These are phyloP conservation scores for Apiotrichum gracile DNA, from an alignment of 1,284 basidiomycete genomes.

Conservation along the genomic window DNA sequence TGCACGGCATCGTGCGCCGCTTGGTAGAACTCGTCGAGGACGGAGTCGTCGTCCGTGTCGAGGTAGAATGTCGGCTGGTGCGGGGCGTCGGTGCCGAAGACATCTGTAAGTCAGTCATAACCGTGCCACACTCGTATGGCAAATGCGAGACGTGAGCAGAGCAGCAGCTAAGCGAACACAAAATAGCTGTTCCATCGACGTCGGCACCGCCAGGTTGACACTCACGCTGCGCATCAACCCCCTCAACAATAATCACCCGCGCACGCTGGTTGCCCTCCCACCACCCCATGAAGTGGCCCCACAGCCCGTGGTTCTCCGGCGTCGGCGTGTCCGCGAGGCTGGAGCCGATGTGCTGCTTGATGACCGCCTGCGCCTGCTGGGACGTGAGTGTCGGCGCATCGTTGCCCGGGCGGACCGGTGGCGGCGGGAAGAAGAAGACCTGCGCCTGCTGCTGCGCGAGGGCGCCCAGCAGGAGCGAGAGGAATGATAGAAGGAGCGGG, in stretches of 20 bases:
- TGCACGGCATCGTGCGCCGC: slow-evolving; percentile 8
- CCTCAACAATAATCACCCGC: slow-evolving; percentile 41
- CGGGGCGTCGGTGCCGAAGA: background rate
- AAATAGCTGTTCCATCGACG: background rate
- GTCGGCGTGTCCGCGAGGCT: slow-evolving; percentile 32
- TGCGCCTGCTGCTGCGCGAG: slow-evolving; percentile 15
- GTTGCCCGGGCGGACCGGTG: slow-evolving; percentile 15
- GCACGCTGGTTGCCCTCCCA: slow-evolving; percentile 24
- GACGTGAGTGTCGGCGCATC: slow-evolving; percentile 32
- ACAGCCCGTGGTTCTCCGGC: slow-evolving; percentile 36
- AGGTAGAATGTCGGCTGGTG: slow-evolving; percentile 10
- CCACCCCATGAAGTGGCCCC: slow-evolving; percentile 36
- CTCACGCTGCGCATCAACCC: slow-evolving; percentile 36
- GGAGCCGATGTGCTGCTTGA: slow-evolving; percentile 44
- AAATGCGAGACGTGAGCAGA: no score
- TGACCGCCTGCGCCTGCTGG: slow-evolving; percentile 43
- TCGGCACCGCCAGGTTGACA: background rate
- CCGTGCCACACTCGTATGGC: background rate
- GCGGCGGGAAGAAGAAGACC: slow-evolving; percentile 45
- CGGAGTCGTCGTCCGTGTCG: slow-evolving; percentile 2
- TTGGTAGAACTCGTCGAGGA: slow-evolving; percentile 10
- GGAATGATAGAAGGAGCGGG: background rate
- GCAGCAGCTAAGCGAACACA: no score
- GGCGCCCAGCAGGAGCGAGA: background rate
- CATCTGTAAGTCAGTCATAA: background rate